A percentile compares a stretch with the other conserved stretches of the same genome.
phyloP scores from a whole-genome alignment of 148 eudicot species.

The Fagopyrum esculentum region DNA sequence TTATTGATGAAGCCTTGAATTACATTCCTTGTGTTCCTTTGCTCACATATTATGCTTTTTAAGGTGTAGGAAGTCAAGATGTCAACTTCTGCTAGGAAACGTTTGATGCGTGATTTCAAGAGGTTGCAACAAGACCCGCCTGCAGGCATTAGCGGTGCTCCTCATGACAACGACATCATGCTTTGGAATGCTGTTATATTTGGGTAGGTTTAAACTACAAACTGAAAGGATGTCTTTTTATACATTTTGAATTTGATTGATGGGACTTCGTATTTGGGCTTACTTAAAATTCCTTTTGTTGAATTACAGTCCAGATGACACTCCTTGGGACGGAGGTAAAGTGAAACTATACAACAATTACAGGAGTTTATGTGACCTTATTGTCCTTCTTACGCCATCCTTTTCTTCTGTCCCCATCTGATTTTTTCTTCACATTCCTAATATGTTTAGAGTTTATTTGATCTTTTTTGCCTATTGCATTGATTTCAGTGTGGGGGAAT shows the following conservation, averaged over 20 bases:
- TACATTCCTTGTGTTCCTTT: not conserved
- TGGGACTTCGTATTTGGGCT: not conserved
- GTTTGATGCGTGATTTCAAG: constrained; percentile 73
- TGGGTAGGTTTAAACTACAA: constrained; percentile 31
- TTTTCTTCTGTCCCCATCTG: not conserved
- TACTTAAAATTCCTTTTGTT: not conserved
- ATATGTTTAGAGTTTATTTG: not conserved
- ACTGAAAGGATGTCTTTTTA: not conserved
- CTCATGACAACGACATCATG: constrained; percentile 66
- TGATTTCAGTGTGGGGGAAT: not conserved
- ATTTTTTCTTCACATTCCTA: not conserved
- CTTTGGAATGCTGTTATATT: constrained; percentile 78
- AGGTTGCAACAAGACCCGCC: constrained; percentile 71
- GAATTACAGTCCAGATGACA: constrained; percentile 66
- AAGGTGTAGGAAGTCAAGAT: constrained; percentile 37
- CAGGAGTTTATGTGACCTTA: not conserved
- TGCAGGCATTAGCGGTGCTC: constrained; percentile 73
- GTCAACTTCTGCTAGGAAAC: constrained; percentile 68
- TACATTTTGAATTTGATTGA: not conserved
- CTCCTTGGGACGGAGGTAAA: constrained; percentile 77
- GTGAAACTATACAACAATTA: constrained; percentile 7
- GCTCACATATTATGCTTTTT: not conserved
- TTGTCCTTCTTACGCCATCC: not conserved
- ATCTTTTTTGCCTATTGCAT: not conserved
- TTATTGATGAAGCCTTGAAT: not conserved